Evolutionary conservation across 163 green algal genomes (phyloP).

Genomic region (Botryococcus braunii): DNA sequence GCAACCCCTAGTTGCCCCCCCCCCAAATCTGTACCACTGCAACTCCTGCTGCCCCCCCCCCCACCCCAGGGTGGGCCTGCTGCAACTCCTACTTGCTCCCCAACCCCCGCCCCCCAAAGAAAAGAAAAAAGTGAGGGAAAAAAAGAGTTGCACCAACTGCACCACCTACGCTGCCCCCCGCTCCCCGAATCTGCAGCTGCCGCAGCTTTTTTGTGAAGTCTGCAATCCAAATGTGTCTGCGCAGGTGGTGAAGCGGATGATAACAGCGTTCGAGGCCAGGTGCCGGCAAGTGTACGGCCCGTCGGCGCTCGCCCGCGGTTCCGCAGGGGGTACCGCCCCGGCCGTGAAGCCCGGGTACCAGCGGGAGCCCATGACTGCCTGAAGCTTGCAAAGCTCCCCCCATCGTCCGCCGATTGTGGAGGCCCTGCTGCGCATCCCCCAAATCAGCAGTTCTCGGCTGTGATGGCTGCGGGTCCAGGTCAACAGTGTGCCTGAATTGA

Average conservation of each 20-base stretch:
- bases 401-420: no score
- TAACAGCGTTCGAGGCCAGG: conserved; percentile 76
- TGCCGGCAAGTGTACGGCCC: conserved; percentile 68
- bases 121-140: background rate
- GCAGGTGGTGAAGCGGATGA: conserved; percentile 80
- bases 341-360: no score
- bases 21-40: no score
- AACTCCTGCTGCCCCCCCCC: no score
- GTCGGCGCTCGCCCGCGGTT: background rate
- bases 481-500: no score
- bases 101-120: background rate
- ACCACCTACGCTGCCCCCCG: background rate
- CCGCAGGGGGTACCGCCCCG: no score
- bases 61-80: background rate
- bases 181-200: background rate
- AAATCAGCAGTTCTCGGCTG: no score
- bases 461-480: no score
- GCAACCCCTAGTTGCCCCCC: no score
- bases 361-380: no score
- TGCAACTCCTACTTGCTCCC: background rate
- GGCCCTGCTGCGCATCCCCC: no score
- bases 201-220: background rate
- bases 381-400: no score
- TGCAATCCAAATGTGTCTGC: conserved; percentile 1
- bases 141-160: background rate